phyloP scores from a whole-genome alignment of 805 yeast species.

The Pichia rugopelliculosa region DNA sequence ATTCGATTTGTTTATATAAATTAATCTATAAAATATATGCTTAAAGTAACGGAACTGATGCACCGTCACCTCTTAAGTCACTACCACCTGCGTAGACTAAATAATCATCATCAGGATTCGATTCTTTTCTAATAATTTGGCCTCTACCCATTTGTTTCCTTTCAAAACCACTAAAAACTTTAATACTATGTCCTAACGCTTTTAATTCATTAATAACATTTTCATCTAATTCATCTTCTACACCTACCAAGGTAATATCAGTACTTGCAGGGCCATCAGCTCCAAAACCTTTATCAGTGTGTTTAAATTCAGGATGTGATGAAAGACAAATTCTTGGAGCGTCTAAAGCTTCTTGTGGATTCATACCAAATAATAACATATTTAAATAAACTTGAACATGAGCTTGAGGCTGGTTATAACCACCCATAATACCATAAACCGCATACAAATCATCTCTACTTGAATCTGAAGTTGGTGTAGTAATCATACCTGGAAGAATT shows the following conservation, averaged over 20 bases:
- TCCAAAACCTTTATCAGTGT: slow-evolving; percentile 48
- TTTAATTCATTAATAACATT: slow-evolving; percentile 40
- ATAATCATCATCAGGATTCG: slow-evolving; percentile 19
- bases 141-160: slow-evolving; percentile 52
- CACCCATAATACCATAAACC: slow-evolving; percentile 69
- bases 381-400: slow-evolving; percentile 73
- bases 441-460: slow-evolving; percentile 46
- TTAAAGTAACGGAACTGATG: slow-evolving; percentile 45
- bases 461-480: slow-evolving; percentile 29
- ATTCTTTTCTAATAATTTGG: slow-evolving; percentile 54
- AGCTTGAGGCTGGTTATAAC: slow-evolving; percentile 81
- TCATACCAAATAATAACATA: slow-evolving; percentile 50
- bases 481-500: slow-evolving; percentile 75
- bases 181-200: slow-evolving; percentile 51
- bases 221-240: slow-evolving; percentile 58
- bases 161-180: slow-evolving; percentile 33
- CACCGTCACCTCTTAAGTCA: slow-evolving; percentile 83
- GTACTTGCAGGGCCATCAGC: slow-evolving; percentile 59
- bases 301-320: slow-evolving; percentile 38
- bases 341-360: slow-evolving; percentile 70
- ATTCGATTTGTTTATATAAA: neutral
- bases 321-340: slow-evolving; percentile 64
- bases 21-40: neutral
- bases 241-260: slow-evolving; percentile 47
- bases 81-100: slow-evolving; percentile 62